Percentiles rank a stretch among this genome's conserved stretches.
Evolutionary conservation across 768 basidiomycete species (phyloP).

Genomic region (Termitomyces sp.): DNA sequence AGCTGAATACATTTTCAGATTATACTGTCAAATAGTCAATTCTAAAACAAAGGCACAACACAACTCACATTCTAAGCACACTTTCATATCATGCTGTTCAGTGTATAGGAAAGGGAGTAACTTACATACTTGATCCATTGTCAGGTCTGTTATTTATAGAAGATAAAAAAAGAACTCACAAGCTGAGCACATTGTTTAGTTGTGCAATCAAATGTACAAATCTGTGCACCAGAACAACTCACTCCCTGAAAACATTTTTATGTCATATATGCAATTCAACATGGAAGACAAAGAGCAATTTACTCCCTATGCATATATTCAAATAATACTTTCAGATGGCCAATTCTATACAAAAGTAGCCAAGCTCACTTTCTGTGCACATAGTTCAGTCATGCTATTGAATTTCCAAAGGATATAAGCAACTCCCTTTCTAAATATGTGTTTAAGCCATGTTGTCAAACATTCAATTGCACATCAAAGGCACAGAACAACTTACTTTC

Average conservation of each 20-base stretch:
- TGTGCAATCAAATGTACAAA: not conserved
- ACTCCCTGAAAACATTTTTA: not conserved
- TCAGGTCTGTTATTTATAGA: not conserved
- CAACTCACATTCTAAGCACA: not conserved
- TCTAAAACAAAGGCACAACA: no score
- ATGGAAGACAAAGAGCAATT: no score
- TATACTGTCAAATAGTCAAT: no score
- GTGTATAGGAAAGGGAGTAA: not conserved
- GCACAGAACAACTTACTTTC: no score
- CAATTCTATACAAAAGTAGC: not conserved
- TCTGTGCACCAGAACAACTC: not conserved
- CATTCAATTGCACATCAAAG: no score
- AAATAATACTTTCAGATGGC: not conserved
- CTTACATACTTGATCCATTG: not conserved
- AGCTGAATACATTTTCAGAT: not conserved
- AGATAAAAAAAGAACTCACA: not conserved
- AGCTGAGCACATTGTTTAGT: not conserved
- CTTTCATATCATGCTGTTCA: not conserved
- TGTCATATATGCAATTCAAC: no score
- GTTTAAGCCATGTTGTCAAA: no score
- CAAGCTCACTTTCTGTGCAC: not conserved
- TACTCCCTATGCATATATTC: no score
- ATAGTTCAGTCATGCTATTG: not conserved
- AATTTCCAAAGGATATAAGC: no score
- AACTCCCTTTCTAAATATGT: no score